Evolutionary conservation across 345 rosid species (phyloP), one percentile per base, ranked within the genome.

Genomic region (Anastatica hierochuntica): DNA sequence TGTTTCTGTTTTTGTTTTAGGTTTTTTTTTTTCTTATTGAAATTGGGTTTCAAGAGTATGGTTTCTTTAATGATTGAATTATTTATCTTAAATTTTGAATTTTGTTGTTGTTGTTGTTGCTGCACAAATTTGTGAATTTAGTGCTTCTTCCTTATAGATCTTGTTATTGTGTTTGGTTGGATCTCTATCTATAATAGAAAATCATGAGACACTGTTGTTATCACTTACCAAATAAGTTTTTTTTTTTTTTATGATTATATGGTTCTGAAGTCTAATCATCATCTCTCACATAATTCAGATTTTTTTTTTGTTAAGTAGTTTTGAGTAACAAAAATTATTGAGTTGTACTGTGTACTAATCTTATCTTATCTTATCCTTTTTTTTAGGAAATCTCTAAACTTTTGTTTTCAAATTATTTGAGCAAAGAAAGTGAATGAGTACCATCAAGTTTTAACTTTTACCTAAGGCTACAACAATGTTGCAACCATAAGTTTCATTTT

Each of bases 381-480:
- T 35, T 40, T 17, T 1, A 14, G 7, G 18, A 44, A 26, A 18
- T 44, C n/a, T 44, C 14, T 37, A 13, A 10, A n/a, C n/a, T n/a
- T n/a, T n/a, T n/a, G n/a, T 27, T 14, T 38, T 18, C 14, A 14
- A 31, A 20, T 56, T 19, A 40, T 40, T 31, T 41, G 58, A 31
- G 58, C 11, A 43, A 34, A 12, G 51, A 62, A 43, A 51, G n/a
- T n/a, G n/a, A 33, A 40, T 39, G n/a, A n/a, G 36, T 47, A n/a
- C 49, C 4, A 26, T 47, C 49, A 64, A 35, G 56, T 56, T 64
- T 48, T 51, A n/a, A 56, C 51, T 56, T 64, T 64, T 48, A 64
- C 57, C 37, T 7, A 40, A 16, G 45, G 57, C 57, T 48, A 56
- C 37, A 64, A 33, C n/a, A 34, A 33, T 56, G 62, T 56, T 64